phyloP scores from a whole-genome alignment of 2,329 filamentous ascomycete genomes.

The Botryotinia globosa region DNA sequence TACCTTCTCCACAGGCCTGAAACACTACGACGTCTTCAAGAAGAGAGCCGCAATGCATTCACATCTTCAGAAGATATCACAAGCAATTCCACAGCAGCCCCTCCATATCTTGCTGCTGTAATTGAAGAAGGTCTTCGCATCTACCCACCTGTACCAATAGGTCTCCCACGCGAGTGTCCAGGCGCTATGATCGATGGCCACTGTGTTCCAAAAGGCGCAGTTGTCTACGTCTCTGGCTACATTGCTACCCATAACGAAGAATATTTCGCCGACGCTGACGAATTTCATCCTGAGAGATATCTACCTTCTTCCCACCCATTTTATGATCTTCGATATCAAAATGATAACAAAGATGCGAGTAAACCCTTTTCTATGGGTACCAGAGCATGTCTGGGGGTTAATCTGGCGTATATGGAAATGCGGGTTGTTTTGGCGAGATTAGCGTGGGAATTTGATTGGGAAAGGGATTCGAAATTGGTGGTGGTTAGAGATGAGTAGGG shows the following conservation, averaged over 20 bases:
- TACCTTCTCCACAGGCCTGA: conserved; percentile 11
- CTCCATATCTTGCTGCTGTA: conserved; percentile 12
- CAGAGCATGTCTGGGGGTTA: conserved; percentile 8
- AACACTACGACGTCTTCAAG: neutral
- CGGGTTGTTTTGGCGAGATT: conserved; percentile 14
- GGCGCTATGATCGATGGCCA: conserved; percentile 11
- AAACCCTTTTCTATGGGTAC: conserved; percentile 6
- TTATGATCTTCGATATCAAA: conserved; percentile 1
- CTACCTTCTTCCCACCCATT: conserved; percentile 2
- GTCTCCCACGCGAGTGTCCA: conserved; percentile 13
- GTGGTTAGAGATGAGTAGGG: neutral
- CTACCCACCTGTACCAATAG: conserved; percentile 12
- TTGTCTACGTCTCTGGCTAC: conserved; percentile 4
- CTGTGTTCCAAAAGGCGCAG: neutral
- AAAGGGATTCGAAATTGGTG: conserved; percentile 3
- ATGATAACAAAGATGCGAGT: conserved; percentile 15
- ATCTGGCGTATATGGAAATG: conserved; percentile 19
- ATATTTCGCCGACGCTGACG: neutral
- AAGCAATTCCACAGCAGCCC: conserved; percentile 8
- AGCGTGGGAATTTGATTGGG: conserved; percentile 16
- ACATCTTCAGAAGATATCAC: neutral
- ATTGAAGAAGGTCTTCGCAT: conserved; percentile 21
- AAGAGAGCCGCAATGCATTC: neutral
- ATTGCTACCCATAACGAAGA: neutral
- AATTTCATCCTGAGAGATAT: conserved; percentile 17